Evolutionary conservation across 169 alveolate genomes (phyloP).

Genomic region (Toxoplasma gondii): DNA sequence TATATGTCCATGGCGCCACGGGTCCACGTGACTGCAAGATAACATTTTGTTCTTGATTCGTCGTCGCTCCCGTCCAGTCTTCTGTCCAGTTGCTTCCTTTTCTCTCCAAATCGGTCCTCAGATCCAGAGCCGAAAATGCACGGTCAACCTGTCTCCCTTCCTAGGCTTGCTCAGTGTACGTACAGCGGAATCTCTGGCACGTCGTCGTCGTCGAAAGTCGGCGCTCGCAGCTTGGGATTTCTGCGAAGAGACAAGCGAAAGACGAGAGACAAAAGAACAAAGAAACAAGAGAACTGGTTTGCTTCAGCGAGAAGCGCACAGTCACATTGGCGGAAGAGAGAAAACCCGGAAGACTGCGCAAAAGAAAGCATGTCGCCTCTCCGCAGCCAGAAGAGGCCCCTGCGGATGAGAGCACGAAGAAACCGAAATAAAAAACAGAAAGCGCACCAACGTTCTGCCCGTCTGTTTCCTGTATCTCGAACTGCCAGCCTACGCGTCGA

Average conservation of each 20-base stretch:
- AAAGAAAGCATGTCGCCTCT: no score
- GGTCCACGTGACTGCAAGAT: neutral
- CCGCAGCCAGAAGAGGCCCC: neutral
- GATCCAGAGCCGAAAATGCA: no score
- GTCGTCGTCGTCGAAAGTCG: neutral
- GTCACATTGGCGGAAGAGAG: neutral
- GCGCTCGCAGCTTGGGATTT: conserved; percentile 20
- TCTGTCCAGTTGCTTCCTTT: no score
- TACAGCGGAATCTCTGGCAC: conserved; percentile 42
- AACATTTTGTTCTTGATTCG: no score
- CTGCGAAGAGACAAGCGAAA: neutral
- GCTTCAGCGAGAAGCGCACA: no score
- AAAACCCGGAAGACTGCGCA: neutral
- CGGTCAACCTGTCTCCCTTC: no score
- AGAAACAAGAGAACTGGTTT: no score
- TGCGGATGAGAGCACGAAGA: neutral
- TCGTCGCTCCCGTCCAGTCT: no score
- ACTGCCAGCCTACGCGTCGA: no score
- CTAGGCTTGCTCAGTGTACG: neutral
- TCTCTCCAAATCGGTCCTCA: no score
- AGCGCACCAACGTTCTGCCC: no score
- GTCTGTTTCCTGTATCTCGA: no score
- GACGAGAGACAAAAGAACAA: neutral
- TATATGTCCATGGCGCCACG: neutral
- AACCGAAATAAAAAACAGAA: neutral